These are phyloP conservation scores for Royoungia palumana DNA, from an alignment of 768 basidiomycete species.

Conservation along the genomic window DNA sequence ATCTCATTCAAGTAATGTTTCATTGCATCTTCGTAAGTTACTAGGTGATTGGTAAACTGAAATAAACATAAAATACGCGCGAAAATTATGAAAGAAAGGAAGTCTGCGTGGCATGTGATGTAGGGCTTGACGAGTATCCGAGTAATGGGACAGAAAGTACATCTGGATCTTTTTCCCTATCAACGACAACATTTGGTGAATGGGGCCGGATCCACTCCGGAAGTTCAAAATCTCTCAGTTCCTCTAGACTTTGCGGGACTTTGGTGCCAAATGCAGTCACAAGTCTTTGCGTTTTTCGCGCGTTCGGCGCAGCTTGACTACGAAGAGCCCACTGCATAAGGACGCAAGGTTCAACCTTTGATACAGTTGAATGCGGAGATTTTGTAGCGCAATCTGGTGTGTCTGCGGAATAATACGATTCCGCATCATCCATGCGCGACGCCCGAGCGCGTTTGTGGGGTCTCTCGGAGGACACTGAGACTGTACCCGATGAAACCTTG, in stretches of 20 bases:
- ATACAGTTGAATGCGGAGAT: slow-evolving; percentile 3
- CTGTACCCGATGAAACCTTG: slow-evolving; percentile 29
- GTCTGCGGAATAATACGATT: slow-evolving; percentile 23
- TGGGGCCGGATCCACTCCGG: slow-evolving; percentile 48
- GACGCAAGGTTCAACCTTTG: slow-evolving; percentile 31
- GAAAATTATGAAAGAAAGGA: slow-evolving; percentile 11
- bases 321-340: slow-evolving; percentile 52
- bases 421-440: slow-evolving; percentile 16
- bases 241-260: slow-evolving; percentile 47
- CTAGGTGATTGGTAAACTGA: slow-evolving; percentile 11
- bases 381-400: slow-evolving; percentile 19
- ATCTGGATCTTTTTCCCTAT: slow-evolving; percentile 4
- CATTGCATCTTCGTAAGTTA: not conserved
- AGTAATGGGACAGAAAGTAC: slow-evolving; percentile 3
- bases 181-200: slow-evolving; percentile 15
- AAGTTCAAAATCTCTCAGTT: slow-evolving; percentile 51
- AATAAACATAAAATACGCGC: slow-evolving; percentile 31
- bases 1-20: not conserved
- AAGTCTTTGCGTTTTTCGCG: slow-evolving; percentile 51
- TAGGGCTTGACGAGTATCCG: slow-evolving; percentile 7
- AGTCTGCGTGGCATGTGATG: slow-evolving; percentile 8
- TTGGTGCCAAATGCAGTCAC: slow-evolving; percentile 59
- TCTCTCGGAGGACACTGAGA: slow-evolving; percentile 27
- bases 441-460: slow-evolving; percentile 30
- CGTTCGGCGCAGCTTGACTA: slow-evolving; percentile 39